Conservation (phyloP, 352 stramenopile species). For the Globisporangium spiculum region DNA sequence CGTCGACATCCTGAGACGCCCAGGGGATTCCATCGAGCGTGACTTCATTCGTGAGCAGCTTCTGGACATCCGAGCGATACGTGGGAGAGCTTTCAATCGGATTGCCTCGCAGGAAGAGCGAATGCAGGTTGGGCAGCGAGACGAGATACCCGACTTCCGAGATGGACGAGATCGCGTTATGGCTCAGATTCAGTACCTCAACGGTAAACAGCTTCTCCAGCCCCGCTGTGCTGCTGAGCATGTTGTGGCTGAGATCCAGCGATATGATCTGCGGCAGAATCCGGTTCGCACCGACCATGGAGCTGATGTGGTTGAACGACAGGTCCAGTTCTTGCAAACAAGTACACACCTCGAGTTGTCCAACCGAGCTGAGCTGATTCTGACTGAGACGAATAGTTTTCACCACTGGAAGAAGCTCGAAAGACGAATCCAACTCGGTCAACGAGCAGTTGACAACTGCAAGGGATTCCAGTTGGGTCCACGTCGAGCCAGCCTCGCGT, state of each 20-base stretch:
- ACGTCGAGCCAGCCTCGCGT: neutral
- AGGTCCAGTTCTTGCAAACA: constrained; percentile 13
- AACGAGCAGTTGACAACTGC: constrained; percentile 18
- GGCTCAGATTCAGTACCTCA: constrained; percentile 20
- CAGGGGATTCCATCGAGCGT: constrained; percentile 18
- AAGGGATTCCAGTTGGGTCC: constrained; percentile 21
- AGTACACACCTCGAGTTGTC: constrained; percentile 6
- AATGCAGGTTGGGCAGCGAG: constrained; percentile 16
- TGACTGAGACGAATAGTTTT: constrained; percentile 11
- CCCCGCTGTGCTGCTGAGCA: constrained; percentile 15
- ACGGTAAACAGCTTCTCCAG: constrained; percentile 21
- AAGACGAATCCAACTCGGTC: constrained; percentile 13
- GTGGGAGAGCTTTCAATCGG: constrained; percentile 13
- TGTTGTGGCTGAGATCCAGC: constrained; percentile 22
- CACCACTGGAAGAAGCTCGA: constrained; percentile 17
- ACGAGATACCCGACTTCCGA: constrained; percentile 20
- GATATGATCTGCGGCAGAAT: constrained; percentile 12
- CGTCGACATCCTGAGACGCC: constrained; percentile 8
- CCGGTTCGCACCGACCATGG: constrained; percentile 12
- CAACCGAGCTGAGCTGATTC: constrained; percentile 14
- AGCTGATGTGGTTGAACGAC: constrained; percentile 17
- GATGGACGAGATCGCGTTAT: constrained; percentile 19
- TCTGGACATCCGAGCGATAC: constrained; percentile 19
- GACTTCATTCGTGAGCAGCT: constrained; percentile 20
- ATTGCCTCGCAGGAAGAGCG: constrained; percentile 18